These are phyloP conservation scores for Gelatoporia subvermispora DNA, from an alignment of 768 basidiomycete genomes.

Conservation along the genomic window DNA sequence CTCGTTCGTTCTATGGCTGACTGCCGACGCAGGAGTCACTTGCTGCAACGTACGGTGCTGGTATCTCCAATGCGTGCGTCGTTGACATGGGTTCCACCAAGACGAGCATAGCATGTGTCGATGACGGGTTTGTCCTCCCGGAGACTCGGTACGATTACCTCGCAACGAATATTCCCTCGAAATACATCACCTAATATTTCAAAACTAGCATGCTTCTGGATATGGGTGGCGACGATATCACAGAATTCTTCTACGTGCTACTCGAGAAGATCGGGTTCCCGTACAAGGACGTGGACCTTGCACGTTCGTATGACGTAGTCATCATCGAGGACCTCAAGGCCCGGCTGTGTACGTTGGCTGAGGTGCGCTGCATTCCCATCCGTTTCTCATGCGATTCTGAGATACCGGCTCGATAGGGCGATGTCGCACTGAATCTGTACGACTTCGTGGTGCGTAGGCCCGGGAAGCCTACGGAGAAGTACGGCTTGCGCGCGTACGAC, in stretches of 20 bases:
- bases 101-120: constrained; percentile 88
- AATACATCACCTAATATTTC: too few species aligned
- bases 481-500: constrained; percentile 87
- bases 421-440: constrained; percentile 86
- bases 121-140: constrained; percentile 83
- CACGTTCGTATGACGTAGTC: constrained; percentile 78
- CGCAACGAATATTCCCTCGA: not conserved
- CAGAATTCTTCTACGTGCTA: constrained; percentile 78
- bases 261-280: constrained; percentile 82
- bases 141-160: constrained; percentile 68
- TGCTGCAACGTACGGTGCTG: constrained; percentile 92
- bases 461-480: constrained; percentile 75
- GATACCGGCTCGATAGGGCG: constrained; percentile 47
- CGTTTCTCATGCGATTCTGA: not conserved
- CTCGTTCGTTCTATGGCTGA: not conserved
- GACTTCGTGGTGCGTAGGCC: constrained; percentile 85
- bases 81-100: constrained; percentile 87
- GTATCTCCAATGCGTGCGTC: constrained; percentile 91
- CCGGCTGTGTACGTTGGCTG: constrained; percentile 77
- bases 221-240: constrained; percentile 94
- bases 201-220: constrained; percentile 74
- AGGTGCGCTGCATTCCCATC: constrained; percentile 47
- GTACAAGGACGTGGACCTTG: constrained; percentile 77
- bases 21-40: constrained; percentile 66
- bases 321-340: constrained; percentile 90